Conservation (phyloP, 1,139 yeast genomes). For the Suzukiozyma palmioleophila region DNA sequence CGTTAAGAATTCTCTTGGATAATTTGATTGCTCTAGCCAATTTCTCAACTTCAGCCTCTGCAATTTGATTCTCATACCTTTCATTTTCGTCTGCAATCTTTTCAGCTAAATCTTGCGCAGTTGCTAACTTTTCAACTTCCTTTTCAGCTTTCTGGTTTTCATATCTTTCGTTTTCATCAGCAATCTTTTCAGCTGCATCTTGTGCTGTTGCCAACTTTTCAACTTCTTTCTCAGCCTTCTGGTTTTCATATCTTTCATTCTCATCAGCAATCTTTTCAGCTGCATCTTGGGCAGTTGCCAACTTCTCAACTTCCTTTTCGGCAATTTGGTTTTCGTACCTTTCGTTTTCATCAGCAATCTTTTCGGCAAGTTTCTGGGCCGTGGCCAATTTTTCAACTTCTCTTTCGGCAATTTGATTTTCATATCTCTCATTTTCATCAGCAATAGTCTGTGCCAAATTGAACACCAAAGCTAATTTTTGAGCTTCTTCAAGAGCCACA, state of each 20-base stretch:
- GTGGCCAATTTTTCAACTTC: background rate
- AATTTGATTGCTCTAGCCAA: background rate
- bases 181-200: background rate
- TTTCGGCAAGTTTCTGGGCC: background rate
- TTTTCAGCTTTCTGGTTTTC: background rate
- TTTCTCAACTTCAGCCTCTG: background rate
- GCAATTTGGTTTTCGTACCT: background rate
- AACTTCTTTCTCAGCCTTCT: background rate
- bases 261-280: slow-evolving; percentile 1
- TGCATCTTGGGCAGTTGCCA: background rate
- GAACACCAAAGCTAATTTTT: slow-evolving; percentile 1
- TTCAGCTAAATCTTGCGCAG: background rate
- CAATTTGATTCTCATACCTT: background rate
- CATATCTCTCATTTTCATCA: slow-evolving; percentile 8
- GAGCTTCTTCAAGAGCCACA: background rate
- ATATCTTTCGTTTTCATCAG: slow-evolving; percentile 1
- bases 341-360: slow-evolving; percentile 1
- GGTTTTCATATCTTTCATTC: background rate
- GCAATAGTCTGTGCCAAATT: background rate
- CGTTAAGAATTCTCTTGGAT: background rate
- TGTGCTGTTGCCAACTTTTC: background rate
- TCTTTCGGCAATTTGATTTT: slow-evolving; percentile 4
- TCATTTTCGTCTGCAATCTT: slow-evolving; percentile 1
- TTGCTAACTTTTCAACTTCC: slow-evolving; percentile 1
- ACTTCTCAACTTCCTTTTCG: background rate